Evolutionary conservation across 257 asterid genomes (phyloP), one percentile per base, ranked within the genome.

Genomic region (Nemophila menziesii): DNA sequence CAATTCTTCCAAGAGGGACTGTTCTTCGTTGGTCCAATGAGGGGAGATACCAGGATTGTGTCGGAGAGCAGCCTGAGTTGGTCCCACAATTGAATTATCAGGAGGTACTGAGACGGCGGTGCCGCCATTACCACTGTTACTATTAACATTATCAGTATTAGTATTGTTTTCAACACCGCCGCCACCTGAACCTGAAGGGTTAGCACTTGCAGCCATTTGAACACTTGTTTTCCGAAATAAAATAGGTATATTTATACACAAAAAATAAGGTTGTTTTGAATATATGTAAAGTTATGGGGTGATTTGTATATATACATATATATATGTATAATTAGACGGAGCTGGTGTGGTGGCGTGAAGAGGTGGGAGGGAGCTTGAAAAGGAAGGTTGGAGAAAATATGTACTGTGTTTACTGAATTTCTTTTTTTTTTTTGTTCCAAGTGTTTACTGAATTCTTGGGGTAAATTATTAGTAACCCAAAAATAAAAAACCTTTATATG

Each of bases 151-250:
- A 18, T 16, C 20, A 19, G 2, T 41, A 0, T 12, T 15, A 11
- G 8, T 17, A 41, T 39, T 39, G 12, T 41, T 41, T 4, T 18
- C 20, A 22, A 7, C 12, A 12, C 3, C 10, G 7, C 27, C 44
- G 20, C 58, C 69, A 12, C 63, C 76, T 47, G 18, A 71, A 26
- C 58, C 80, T 24, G 86, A 60, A 26, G 86, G 86, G 50, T 72
- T 79, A 44, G 94, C 82, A 56, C 96, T 86, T 43, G 96, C 96
- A 41, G 94, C 96, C 96, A 86, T 83, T 15, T 14, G 42, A 42
- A 21, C 15, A 16, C 42, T 18, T 52, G 39, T 26, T 18, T 3
- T 15, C 20, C 21, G 24, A 46, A 38, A 19, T 14, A 6, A 43
- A 13, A 19, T n/a, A n/a, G n/a, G n/a, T n/a, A n/a, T n/a, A n/a